Percentiles rank a stretch among this genome's conserved stretches.
Evolutionary conservation across 129 eudicot species (phyloP).

Genomic region (Flaveria trinervia): DNA sequence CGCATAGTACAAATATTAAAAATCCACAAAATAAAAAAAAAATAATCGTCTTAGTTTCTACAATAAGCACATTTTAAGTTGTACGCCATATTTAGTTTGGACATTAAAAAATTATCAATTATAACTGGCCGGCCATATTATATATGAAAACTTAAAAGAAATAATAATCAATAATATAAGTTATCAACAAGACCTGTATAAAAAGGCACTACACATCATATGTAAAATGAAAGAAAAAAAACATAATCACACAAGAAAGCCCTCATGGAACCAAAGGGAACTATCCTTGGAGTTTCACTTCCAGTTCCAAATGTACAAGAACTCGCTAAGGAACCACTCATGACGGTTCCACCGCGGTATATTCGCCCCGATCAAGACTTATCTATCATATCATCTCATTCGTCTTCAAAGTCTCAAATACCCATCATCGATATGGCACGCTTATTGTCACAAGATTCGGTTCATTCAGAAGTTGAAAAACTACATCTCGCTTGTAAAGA

Average conservation of each 20-base stretch:
- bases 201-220: too few relatives aligned
- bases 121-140: too few relatives aligned
- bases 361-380: conserved; percentile 7
- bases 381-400: background rate
- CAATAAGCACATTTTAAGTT: too few relatives aligned
- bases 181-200: too few relatives aligned
- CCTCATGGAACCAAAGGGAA: background rate
- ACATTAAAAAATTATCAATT: too few relatives aligned
- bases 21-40: too few relatives aligned
- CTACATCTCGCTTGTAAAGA: conserved; percentile 19
- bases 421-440: conserved; percentile 15
- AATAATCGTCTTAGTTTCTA: too few relatives aligned
- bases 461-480: background rate
- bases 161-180: too few relatives aligned
- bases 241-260: too few relatives aligned
- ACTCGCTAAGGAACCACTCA: conserved; percentile 9
- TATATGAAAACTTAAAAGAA: too few relatives aligned
- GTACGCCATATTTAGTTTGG: too few relatives aligned
- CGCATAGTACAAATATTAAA: too few relatives aligned
- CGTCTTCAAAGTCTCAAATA: background rate
- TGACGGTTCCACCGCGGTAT: conserved; percentile 4
- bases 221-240: background rate
- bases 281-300: conserved; percentile 13
- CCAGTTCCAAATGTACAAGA: conserved; percentile 19
- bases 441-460: background rate